Percentiles rank a stretch among this genome's conserved stretches.
Conservation (phyloP, 2,329 filamentous ascomycete genomes). For the Trichoderma brevicompactum region DNA sequence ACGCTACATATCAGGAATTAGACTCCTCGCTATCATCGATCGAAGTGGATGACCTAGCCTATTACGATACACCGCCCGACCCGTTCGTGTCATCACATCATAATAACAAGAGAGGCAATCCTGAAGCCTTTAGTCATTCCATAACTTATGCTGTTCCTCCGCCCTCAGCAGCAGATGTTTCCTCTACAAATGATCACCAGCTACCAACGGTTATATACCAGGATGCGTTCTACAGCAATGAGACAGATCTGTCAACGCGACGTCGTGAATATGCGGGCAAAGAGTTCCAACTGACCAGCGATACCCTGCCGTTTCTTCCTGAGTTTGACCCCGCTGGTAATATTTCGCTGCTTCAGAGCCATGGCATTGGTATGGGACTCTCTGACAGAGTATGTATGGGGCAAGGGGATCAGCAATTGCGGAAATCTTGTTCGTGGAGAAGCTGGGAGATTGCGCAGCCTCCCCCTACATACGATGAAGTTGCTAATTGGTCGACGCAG, state of each 20-base stretch:
- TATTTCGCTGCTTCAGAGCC: neutral
- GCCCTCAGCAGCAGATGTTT: constrained; percentile 33
- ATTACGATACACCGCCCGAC: neutral
- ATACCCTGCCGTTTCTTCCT: constrained; percentile 77
- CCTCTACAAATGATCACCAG: constrained; percentile 35
- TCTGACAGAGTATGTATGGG: constrained; percentile 58
- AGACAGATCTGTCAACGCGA: constrained; percentile 78
- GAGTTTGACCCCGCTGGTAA: constrained; percentile 69
- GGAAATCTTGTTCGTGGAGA: constrained; percentile 54
- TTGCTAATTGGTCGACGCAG: constrained; percentile 63
- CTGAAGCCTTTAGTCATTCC: constrained; percentile 3
- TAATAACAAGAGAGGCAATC: neutral
- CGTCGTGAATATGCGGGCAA: constrained; percentile 83
- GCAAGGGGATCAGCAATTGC: constrained; percentile 53
- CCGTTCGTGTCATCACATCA: neutral
- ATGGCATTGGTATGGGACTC: neutral
- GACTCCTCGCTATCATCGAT: too few species aligned
- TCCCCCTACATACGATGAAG: constrained; percentile 73
- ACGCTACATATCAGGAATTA: neutral
- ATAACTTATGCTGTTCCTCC: constrained; percentile 40
- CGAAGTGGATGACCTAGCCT: neutral
- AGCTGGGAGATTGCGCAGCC: constrained; percentile 76
- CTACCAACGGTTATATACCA: constrained; percentile 76
- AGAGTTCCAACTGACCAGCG: constrained; percentile 78
- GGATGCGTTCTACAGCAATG: constrained; percentile 82